These are phyloP conservation scores for Voacanga thouarsii DNA, from an alignment of 257 asterid genomes.

Conservation along the genomic window DNA sequence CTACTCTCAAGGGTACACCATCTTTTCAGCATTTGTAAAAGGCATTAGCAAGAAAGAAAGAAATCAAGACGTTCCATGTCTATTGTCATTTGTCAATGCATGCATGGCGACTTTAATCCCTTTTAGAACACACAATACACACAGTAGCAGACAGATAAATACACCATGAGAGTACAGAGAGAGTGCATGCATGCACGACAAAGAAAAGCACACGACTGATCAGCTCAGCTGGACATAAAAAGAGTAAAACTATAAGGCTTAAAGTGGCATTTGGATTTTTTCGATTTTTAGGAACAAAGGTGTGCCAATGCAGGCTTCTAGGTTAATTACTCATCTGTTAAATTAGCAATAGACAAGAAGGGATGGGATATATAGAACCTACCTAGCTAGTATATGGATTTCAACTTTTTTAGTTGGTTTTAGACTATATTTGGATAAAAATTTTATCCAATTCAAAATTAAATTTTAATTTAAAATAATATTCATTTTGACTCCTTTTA, in stretches of 20 bases:
- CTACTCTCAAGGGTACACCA: neutral
- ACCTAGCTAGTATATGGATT: neutral
- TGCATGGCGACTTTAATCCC: neutral
- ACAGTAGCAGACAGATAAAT: neutral
- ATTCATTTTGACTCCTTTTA: no score
- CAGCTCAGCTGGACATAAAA: neutral
- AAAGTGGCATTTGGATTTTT: constrained; percentile 7
- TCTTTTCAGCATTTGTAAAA: constrained; percentile 4
- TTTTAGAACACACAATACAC: neutral
- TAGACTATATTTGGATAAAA: no score
- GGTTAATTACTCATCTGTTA: neutral
- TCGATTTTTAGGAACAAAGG: neutral
- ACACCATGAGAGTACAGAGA: no score
- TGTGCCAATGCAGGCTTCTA: neutral
- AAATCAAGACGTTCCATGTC: constrained; percentile 6
- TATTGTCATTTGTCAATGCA: neutral
- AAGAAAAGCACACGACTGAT: constrained; percentile 7
- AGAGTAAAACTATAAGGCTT: neutral
- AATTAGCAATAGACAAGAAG: neutral
- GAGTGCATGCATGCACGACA: constrained; percentile 2
- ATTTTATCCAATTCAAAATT: no score
- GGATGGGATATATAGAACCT: neutral
- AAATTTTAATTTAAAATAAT: no score
- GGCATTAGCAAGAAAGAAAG: neutral
- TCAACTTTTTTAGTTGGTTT: neutral